Evolutionary conservation across 2,329 filamentous ascomycete species (phyloP), one percentile per base, ranked within the genome.

Genomic region (Aspergillus transmontanensis): DNA sequence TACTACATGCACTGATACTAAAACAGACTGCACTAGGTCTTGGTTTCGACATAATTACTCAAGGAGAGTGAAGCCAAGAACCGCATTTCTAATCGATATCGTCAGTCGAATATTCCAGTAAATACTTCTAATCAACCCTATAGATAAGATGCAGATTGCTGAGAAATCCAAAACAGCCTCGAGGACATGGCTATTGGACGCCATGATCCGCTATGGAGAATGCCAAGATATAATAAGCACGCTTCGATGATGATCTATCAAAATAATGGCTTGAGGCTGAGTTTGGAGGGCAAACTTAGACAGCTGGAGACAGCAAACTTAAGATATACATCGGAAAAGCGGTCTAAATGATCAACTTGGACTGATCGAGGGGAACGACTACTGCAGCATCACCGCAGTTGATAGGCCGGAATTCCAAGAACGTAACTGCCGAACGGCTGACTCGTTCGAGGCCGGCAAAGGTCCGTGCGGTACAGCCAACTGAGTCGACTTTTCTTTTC

Each of bases 161-260:
- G 50, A 53, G 50, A 53, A 53, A 53, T 53, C 30, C n/a, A 21
- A 34, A 11, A 11, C 5, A 34, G 30, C 7, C 28, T n/a, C 28
- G 50, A 53, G 28, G 28, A 2, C 16, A 19, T 53, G 30, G 28
- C 32, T 12, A 54, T 54, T 54, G 51, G 51, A 54, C 51, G 51
- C 30, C 32, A 36, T 54, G 30, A 36, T 54, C 51, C 51, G 51
- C 32, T 34, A 54, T 54, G 51, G 51, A 30, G 51, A 36, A 54
- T 23, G 51, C 51, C 51, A 54, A 54, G 51, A 54, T 34, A 34
- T 36, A 54, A 36, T 36, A 54, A 53, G 50, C 50, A 53, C 21
- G 50, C 50, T 10, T 36, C 14, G 32, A 21, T 2, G 30, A 36
- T 54, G 51, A 54, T 54, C 51, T 54, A 36, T 54, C 51, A 36